Base-by-base conservation (phyloP, 768 basidiomycete genomes). In the Kwoniella shandongensis region DNA sequence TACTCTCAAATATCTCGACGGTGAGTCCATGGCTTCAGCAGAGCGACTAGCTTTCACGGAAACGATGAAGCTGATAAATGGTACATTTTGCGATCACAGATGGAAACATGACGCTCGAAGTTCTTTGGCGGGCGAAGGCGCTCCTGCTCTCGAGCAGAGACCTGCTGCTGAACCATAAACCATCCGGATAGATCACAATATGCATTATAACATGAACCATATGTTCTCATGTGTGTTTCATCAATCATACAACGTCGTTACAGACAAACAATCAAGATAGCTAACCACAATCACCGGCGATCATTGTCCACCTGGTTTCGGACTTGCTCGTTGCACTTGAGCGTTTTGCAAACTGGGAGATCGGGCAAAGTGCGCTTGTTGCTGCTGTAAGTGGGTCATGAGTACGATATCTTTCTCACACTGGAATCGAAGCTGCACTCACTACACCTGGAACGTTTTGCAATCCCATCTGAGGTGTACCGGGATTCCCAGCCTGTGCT, bases 1-100 rank as follows among this genome's bases (percentile, higher is more conserved):
- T 93, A 88, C 68, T 84, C 83, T 15, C 82, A 82, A 57, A 79
- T 91, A 47, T 85, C 78, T 57, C 79, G 86, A 54, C 80, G 79
- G 69, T 89, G 83, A 59, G 75, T 59, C 10, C 4, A 7, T 23
- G 4, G 5, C 45, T 22, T n/a, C 23, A 44, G 22, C 22, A 25
- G 18, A 39, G 18, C 51, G 5, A n/a, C n/a, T 10, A 8, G 10
- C 15, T 41, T 35, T 52, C 29, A 45, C 27, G 10, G 25, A 22
- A 40, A 25, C 8, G 6, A 36, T 13, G 13, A 13, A 57, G 57
- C 62, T 64, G 57, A 64, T 23, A 44, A 30, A 12, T 29, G n/a
- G 17, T 53, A 23, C 41, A 36, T 18, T 18, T n/a, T 8, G 32
- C n/a, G 17, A 2, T 29, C 18, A 4, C 20, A 71, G 69, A 46